Conservation (phyloP, 2,329 filamentous ascomycete species). For the Xylaria sp. region DNA sequence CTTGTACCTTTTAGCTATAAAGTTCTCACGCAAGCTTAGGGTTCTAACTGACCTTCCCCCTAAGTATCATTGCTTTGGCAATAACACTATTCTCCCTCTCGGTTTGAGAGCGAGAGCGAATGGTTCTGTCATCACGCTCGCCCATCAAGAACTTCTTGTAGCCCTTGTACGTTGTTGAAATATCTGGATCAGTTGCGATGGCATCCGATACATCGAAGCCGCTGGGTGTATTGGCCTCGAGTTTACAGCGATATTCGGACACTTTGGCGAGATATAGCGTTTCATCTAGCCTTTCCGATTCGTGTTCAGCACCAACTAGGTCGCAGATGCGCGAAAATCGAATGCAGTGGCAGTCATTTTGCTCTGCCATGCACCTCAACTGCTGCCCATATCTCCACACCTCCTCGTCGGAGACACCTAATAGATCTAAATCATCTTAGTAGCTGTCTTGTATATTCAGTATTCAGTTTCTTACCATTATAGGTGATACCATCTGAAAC, state of each 20-base stretch:
- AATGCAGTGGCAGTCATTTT: slow-evolving; percentile 29
- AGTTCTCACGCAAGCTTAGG: fast-evolving
- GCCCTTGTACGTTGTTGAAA: slow-evolving; percentile 34
- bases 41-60: slow-evolving; percentile 33
- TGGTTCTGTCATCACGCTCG: slow-evolving; percentile 30
- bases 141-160: slow-evolving; percentile 38
- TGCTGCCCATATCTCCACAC: slow-evolving; percentile 36
- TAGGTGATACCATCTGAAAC: slow-evolving; percentile 39
- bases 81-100: slow-evolving; percentile 35
- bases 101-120: slow-evolving; percentile 35
- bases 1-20: slow-evolving; percentile 20
- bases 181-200: slow-evolving; percentile 33
- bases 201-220: slow-evolving; percentile 34
- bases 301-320: slow-evolving; percentile 29
- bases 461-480: slow-evolving; percentile 17
- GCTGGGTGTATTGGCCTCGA: slow-evolving; percentile 27
- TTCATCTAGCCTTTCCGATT: slow-evolving; percentile 27
- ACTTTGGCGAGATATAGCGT: slow-evolving; percentile 25
- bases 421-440: slow-evolving; percentile 29
- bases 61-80: slow-evolving; percentile 37
- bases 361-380: slow-evolving; percentile 30
- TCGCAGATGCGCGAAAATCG: slow-evolving; percentile 37
- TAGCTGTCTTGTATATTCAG: not conserved
- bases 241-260: slow-evolving; percentile 27
- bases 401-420: slow-evolving; percentile 35